These are phyloP conservation scores for Ustilago esculenta DNA, from an alignment of 1,284 basidiomycete genomes.

Conservation along the genomic window DNA sequence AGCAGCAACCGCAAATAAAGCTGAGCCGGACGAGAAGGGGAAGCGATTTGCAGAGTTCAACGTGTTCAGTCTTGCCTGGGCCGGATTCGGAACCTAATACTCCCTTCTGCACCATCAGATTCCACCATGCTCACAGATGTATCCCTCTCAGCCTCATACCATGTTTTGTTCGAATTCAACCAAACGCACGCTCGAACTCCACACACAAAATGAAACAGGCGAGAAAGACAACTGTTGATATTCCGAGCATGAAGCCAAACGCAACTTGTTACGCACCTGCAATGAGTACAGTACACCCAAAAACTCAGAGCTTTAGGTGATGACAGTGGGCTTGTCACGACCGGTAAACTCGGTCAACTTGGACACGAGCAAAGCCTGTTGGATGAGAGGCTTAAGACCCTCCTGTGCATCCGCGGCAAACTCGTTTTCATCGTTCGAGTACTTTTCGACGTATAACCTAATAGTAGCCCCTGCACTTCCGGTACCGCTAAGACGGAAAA, in stretches of 20 bases:
- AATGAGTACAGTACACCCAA: too few relatives aligned
- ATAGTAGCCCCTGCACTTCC: slow-evolving; percentile 91
- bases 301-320: too few relatives aligned
- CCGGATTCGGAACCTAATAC: slow-evolving; percentile 65
- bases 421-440: slow-evolving; percentile 81
- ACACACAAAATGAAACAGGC: neutral
- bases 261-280: too few relatives aligned
- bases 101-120: too few relatives aligned
- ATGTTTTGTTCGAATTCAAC: too few relatives aligned
- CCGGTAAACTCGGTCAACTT: slow-evolving; percentile 87
- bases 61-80: slow-evolving; percentile 64
- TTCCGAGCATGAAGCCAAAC: too few relatives aligned
- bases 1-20: slow-evolving; percentile 6
- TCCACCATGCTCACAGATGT: too few relatives aligned
- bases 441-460: slow-evolving; percentile 73
- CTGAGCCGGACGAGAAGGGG: slow-evolving; percentile 1
- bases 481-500: slow-evolving; percentile 95
- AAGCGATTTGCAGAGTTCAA: slow-evolving; percentile 45
- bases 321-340: slow-evolving; percentile 90
- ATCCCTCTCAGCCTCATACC: too few relatives aligned
- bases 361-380: slow-evolving; percentile 85
- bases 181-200: too few relatives aligned
- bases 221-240: neutral
- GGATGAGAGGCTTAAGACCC: slow-evolving; percentile 92
- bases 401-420: slow-evolving; percentile 82